These are phyloP conservation scores for Luffa acutangula DNA, from an alignment of 306 rosid species.

Conservation along the genomic window DNA sequence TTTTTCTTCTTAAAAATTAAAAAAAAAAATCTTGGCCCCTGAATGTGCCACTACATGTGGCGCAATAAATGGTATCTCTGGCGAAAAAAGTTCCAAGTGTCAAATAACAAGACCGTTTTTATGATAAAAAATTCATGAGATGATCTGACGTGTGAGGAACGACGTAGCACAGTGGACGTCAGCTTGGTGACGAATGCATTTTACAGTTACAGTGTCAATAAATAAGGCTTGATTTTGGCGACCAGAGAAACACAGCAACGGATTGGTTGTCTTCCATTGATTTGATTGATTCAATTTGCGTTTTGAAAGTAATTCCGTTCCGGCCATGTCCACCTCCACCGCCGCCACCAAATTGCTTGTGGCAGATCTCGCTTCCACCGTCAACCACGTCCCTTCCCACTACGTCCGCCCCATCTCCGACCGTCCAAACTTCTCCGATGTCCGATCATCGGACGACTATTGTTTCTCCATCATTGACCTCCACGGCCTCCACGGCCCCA, in stretches of 20 bases:
- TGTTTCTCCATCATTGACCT: conserved; percentile 34
- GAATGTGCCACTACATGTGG: too few species aligned
- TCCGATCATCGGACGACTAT: conserved; percentile 6
- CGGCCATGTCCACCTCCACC: background rate
- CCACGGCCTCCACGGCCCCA: conserved; percentile 24
- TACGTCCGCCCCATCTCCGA: conserved; percentile 34
- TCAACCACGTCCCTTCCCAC: conserved; percentile 22
- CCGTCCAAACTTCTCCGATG: conserved; percentile 27
- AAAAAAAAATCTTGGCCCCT: too few species aligned
- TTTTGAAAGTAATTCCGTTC: background rate
- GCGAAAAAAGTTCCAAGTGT: too few species aligned
- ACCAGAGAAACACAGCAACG: background rate
- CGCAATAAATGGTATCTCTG: too few species aligned
- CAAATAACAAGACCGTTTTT: too few species aligned
- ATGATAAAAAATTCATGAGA: too few species aligned
- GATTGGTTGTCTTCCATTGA: background rate
- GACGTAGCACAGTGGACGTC: too few species aligned
- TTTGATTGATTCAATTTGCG: background rate
- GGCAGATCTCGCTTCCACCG: conserved; percentile 18
- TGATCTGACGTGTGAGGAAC: too few species aligned
- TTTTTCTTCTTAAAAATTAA: too few species aligned
- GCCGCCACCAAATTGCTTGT: conserved; percentile 12
- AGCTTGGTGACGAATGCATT: too few species aligned
- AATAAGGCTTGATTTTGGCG: too few species aligned
- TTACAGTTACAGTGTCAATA: too few species aligned